Evolutionary conservation across 129 eudicot genomes (phyloP).

Genomic region (Helianthus tuberosus): DNA sequence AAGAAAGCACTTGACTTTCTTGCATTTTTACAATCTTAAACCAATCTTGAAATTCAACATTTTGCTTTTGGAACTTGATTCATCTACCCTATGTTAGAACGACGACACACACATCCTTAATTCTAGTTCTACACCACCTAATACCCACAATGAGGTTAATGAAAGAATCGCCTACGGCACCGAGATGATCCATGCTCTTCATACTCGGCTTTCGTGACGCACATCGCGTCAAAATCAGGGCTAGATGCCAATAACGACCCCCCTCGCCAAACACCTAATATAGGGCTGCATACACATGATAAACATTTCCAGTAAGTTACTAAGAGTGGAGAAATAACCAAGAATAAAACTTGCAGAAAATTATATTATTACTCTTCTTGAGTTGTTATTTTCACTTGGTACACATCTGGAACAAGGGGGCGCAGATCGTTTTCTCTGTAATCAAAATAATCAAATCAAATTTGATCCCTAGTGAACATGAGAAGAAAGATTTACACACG

Average conservation of each 20-base stretch:
- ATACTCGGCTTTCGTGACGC: conserved; percentile 87
- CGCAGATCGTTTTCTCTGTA: conserved; percentile 95
- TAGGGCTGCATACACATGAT: conserved; percentile 60
- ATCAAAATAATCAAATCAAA: conserved; percentile 22
- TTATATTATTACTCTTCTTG: conserved; percentile 79
- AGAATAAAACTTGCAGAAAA: not conserved
- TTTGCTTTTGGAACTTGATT: no score
- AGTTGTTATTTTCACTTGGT: conserved; percentile 77
- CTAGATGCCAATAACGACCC: conserved; percentile 98
- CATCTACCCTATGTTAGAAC: no score
- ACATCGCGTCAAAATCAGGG: conserved; percentile 97
- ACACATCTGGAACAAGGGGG: conserved; percentile 90
- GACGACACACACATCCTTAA: no score
- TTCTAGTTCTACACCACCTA: not conserved
- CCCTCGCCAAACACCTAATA: conserved; percentile 97
- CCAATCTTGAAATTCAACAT: no score
- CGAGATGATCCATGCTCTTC: conserved; percentile 95
- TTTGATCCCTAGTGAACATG: not conserved
- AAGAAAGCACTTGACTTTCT: not conserved
- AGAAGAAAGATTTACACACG: conserved; percentile 14
- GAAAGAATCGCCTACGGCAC: conserved; percentile 90
- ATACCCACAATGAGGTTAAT: conserved; percentile 31
- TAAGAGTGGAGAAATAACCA: not conserved
- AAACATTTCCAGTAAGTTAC: conserved; percentile 20
- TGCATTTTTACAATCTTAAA: not conserved